These are phyloP conservation scores for barrel medic (Medicago truncatula) DNA, from an alignment of 306 rosid species.

Conservation along the genomic window DNA sequence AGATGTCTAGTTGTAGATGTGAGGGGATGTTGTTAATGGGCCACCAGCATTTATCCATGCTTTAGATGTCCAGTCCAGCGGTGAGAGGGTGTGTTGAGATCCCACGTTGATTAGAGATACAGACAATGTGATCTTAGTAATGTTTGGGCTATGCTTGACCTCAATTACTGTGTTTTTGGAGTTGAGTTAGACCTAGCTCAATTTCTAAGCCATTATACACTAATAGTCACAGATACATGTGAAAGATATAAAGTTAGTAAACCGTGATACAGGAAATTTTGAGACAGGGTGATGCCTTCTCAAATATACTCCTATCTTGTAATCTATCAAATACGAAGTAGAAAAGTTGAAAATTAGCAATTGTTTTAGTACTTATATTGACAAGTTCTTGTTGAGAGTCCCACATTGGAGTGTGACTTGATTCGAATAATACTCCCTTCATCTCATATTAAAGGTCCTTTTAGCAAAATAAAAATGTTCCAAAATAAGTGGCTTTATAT, in stretches of 20 bases:
- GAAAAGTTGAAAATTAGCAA: neutral
- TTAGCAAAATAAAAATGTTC: neutral
- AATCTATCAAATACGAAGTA: neutral
- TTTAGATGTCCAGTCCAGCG: neutral
- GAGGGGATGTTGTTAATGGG: neutral
- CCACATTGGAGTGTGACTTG: neutral
- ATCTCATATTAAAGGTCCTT: neutral
- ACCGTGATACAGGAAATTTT: neutral
- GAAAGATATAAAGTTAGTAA: constrained; percentile 27
- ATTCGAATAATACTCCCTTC: neutral
- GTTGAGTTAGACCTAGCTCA: neutral
- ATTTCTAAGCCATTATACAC: neutral
- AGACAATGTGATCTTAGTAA: neutral
- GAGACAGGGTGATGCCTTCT: constrained; percentile 17
- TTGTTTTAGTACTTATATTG: neutral
- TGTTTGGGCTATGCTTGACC: neutral
- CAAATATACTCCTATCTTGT: neutral
- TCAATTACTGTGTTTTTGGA: neutral
- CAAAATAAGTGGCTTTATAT: too few species aligned
- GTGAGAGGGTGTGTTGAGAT: constrained; percentile 6
- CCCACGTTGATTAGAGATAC: neutral
- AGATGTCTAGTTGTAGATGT: neutral
- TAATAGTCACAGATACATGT: constrained; percentile 23
- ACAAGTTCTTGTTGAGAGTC: neutral
- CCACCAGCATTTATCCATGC: neutral